These are phyloP conservation scores for Amanita pallidorosea DNA, from an alignment of 768 basidiomycete species.

Conservation along the genomic window DNA sequence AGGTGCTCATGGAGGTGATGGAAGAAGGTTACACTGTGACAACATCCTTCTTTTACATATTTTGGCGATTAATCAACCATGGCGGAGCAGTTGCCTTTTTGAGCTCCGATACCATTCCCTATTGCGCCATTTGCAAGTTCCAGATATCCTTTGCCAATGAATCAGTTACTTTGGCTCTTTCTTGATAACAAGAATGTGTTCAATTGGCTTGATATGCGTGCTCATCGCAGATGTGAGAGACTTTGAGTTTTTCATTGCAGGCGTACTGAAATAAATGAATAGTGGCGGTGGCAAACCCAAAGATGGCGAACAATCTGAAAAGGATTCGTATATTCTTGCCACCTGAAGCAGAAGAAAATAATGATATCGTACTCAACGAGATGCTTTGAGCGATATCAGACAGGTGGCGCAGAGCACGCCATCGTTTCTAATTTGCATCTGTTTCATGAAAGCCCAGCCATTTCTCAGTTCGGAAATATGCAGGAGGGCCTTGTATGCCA, in stretches of 20 bases:
- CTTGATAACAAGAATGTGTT: not conserved
- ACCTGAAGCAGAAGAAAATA: constrained; percentile 1
- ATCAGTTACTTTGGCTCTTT: not conserved
- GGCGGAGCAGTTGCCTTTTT: too few species aligned
- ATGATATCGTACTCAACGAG: not conserved
- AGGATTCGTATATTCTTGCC: constrained; percentile 5
- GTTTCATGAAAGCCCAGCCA: not conserved
- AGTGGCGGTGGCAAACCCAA: constrained; percentile 5
- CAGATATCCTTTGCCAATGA: too few species aligned
- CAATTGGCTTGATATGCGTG: constrained; percentile 1
- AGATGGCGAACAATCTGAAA: not conserved
- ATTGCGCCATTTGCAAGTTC: not conserved
- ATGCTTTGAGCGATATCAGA: not conserved
- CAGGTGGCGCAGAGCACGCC: constrained; percentile 1
- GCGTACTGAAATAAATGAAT: not conserved
- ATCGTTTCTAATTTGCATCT: not conserved
- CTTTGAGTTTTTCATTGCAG: not conserved
- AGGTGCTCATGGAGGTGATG: not conserved
- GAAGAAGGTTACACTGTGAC: too few species aligned
- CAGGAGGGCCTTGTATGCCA: not conserved
- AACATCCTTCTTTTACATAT: too few species aligned
- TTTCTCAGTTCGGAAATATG: not conserved
- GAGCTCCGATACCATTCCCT: too few species aligned
- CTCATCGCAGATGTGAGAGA: not conserved
- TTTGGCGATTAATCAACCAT: too few species aligned